phyloP scores from a whole-genome alignment of 495 filamentous ascomycete species.

The Tetracladium marchalianum region DNA sequence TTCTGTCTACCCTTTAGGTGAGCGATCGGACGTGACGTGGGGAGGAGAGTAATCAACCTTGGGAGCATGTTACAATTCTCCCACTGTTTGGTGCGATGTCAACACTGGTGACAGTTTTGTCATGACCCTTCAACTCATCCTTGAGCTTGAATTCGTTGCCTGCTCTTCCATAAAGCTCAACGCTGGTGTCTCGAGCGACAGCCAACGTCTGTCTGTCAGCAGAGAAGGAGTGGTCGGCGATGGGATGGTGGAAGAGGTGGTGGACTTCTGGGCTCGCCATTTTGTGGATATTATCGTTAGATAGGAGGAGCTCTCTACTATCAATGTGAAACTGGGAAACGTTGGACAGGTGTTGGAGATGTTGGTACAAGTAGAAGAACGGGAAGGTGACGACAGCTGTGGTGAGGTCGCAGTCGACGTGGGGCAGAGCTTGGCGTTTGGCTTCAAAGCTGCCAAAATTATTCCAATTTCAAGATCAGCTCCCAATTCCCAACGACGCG shows the following conservation, averaged over 20 bases:
- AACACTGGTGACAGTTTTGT: conserved; percentile 91
- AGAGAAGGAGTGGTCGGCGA: conserved; percentile 96
- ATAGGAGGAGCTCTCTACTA: conserved; percentile 99
- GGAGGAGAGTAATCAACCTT: conserved; percentile 45
- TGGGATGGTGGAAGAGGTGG: conserved; percentile 92
- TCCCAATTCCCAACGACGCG: no score
- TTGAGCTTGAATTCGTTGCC: conserved; percentile 72
- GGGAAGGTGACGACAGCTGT: conserved; percentile 6
- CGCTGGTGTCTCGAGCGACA: conserved; percentile 79
- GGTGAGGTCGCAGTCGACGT: not conserved
- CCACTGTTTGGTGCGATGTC: conserved; percentile 88
- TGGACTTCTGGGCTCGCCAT: conserved; percentile 88
- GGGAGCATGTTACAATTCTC: conserved; percentile 93
- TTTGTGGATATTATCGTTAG: conserved; percentile 26
- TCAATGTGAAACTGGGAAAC: conserved; percentile 30
- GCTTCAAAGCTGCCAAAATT: conserved; percentile 1
- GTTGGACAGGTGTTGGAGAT: conserved; percentile 1
- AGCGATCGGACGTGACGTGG: not conserved
- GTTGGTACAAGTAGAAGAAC: conserved; percentile 1
- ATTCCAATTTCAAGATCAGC: not conserved
- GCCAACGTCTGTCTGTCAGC: conserved; percentile 82
- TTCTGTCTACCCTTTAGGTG: conserved; percentile 59
- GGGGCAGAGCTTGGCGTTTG: conserved; percentile 1
- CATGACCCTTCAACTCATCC: conserved; percentile 90
- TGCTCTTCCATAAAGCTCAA: conserved; percentile 74